Conservation (phyloP, 176 grass and related monocot species). For the Avena atlantica region DNA sequence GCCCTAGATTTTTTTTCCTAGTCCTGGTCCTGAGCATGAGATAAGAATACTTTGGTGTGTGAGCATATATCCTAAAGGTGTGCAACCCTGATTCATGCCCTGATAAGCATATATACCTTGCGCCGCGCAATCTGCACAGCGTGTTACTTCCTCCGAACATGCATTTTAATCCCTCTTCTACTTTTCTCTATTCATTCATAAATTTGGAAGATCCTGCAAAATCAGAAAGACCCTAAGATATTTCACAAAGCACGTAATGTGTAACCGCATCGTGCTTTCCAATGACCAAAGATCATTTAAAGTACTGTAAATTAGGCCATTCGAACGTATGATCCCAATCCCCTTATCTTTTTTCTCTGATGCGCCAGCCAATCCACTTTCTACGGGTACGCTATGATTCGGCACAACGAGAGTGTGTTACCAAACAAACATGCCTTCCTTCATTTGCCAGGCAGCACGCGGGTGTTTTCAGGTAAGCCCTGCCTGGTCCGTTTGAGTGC, state of each 20-base stretch:
- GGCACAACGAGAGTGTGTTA: neutral
- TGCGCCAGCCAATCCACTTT: neutral
- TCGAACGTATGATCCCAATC: neutral
- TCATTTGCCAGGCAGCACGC: neutral
- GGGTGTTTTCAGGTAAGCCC: slow-evolving; percentile 36
- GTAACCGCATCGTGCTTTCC: slow-evolving; percentile 27
- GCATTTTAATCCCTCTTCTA: neutral
- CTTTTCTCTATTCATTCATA: neutral
- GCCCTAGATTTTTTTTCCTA: no score
- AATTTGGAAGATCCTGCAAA: neutral
- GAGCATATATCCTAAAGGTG: no score
- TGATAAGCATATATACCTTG: neutral
- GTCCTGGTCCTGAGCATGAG: neutral
- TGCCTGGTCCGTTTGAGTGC: slow-evolving; percentile 24
- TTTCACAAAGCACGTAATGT: slow-evolving; percentile 30
- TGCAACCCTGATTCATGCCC: neutral
- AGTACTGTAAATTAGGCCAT: slow-evolving; percentile 40
- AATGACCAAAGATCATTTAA: slow-evolving; percentile 29
- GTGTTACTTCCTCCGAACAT: neutral
- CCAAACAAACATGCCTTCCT: slow-evolving; percentile 28
- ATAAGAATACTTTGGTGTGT: neutral
- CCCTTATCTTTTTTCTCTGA: neutral
- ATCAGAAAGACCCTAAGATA: neutral
- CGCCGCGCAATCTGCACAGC: neutral
- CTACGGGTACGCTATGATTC: slow-evolving; percentile 30